Percentiles rank a stretch among this genome's conserved stretches.
Conservation (phyloP, 2,329 filamentous ascomycete species). For the Lachnum nothofagi region DNA sequence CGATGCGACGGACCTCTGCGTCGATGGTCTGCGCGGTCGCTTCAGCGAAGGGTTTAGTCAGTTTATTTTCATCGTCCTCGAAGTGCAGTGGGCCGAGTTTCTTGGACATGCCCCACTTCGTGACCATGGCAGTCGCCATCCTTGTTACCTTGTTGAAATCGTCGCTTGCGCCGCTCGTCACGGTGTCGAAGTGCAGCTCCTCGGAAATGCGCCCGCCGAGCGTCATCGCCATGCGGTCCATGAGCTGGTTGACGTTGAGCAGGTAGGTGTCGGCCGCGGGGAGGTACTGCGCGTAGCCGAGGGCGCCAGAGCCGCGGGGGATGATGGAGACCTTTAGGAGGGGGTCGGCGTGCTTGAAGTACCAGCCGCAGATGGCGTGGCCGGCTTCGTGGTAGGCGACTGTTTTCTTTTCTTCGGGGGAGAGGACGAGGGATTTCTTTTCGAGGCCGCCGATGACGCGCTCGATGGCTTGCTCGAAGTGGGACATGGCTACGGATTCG, state of each 20-base stretch:
- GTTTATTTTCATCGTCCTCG: constrained; percentile 71
- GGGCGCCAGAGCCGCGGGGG: constrained; percentile 83
- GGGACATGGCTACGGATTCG: constrained; percentile 73
- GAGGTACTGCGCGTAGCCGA: constrained; percentile 97
- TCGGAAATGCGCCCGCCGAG: constrained; percentile 92
- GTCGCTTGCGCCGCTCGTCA: constrained; percentile 89
- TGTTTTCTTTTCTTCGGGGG: constrained; percentile 87
- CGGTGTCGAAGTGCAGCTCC: constrained; percentile 93
- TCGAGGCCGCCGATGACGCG: constrained; percentile 93
- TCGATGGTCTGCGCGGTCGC: constrained; percentile 90
- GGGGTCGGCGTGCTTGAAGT: constrained; percentile 91
- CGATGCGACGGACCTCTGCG: constrained; percentile 80
- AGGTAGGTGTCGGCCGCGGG: constrained; percentile 86
- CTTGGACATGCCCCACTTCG: constrained; percentile 97
- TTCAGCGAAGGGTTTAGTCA: constrained; percentile 95
- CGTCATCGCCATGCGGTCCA: constrained; percentile 99
- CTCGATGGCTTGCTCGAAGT: constrained; percentile 97
- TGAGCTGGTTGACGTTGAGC: constrained; percentile 91
- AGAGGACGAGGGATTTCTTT: constrained; percentile 93
- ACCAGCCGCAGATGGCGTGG: constrained; percentile 98
- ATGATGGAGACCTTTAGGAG: constrained; percentile 98
- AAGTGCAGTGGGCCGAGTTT: constrained; percentile 93
- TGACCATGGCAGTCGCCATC: constrained; percentile 97
- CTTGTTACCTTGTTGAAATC: constrained; percentile 98
- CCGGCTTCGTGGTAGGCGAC: constrained; percentile 98